Conservation (phyloP, 352 stramenopile species). For the Phytopythium vexans region DNA sequence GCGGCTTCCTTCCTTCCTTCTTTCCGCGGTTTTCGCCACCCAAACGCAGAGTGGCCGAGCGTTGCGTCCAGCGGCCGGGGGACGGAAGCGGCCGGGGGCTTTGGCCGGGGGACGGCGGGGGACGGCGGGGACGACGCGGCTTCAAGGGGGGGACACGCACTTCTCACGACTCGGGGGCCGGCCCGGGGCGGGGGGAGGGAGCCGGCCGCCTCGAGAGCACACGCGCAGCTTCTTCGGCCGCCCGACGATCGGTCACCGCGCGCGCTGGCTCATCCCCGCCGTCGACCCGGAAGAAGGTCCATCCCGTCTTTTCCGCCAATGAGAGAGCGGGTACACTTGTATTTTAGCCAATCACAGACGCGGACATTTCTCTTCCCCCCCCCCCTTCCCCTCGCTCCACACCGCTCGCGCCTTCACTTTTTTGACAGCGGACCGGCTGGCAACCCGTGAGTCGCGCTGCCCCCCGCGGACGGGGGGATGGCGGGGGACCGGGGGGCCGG, state of each 20-base stretch:
- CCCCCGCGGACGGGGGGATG: no score
- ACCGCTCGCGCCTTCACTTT: neutral
- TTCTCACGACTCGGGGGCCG: neutral
- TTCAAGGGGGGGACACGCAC: neutral
- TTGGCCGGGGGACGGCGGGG: neutral
- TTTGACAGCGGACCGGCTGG: neutral
- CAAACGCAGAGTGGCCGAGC: no score
- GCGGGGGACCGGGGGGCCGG: no score
- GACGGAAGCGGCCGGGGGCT: neutral
- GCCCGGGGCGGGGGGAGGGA: neutral
- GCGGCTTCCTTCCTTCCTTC: no score
- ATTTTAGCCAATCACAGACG: slow-evolving; percentile 4
- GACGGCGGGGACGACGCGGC: neutral
- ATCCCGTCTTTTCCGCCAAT: slow-evolving; percentile 8
- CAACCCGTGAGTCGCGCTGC: neutral
- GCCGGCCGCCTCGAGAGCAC: neutral
- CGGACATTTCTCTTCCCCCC: neutral
- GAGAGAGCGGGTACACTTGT: neutral
- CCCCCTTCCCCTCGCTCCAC: no score
- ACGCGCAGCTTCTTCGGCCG: slow-evolving; percentile 1
- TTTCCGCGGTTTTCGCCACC: no score
- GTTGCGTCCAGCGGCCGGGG: neutral
- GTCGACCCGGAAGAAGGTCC: slow-evolving; percentile 8
- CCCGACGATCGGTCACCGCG: slow-evolving; percentile 8
- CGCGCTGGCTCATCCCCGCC: neutral